Evolutionary conservation across 164 flowering plant genomes (phyloP), one percentile per base, ranked within the genome.

Genomic region (Nymphaea colorata): DNA sequence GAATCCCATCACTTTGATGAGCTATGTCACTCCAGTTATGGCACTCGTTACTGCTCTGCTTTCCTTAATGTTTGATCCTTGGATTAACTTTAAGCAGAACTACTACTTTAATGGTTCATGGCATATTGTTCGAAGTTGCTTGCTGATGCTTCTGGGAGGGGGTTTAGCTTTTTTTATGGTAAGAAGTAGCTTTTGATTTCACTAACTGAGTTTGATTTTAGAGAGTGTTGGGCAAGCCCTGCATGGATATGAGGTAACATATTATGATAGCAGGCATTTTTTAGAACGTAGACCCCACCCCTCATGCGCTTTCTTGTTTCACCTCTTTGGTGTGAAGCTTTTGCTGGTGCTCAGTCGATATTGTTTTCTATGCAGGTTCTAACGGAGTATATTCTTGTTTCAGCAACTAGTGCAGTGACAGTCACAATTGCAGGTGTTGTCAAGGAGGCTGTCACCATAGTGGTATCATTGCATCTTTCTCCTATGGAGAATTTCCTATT

Each of bases 401-500:
- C 99, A 3, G 89, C 84, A 65, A 94, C 99, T 43, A 94, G 99
- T 83, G 99, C 99, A 59, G 96, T 94, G 44, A 94, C 99, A 43
- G 98, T 94, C 43, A 91, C 96, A 64, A 90, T 94, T 59, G 98
- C 98, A 3, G 99, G 99, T 67, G 96, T 90, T 72, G 98, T 94
- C 61, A 94, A 94, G 84, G 99, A 94, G 75, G 96, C 96, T 64
- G 93, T 94, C 64, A 94, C 99, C 70, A 95, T 95, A 69, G 68
- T 92, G 93, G 99, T 95, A 90, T 73, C 75, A 71, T 44, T 59
- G 10, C 64, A 61, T 11, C 42, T 61, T 17, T 41, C 36, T 25
- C 36, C 36, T 25, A 25, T 25, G 36, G 36, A 25, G 36, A 25
- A 25, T 25, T 25, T 25, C 36, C 36, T 25, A 25, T 25, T 25